A percentile compares a stretch with the other conserved stretches of the same genome.
These are phyloP conservation scores for Alternaria sp. DNA, from an alignment of 2,329 filamentous ascomycete species.

Conservation along the genomic window DNA sequence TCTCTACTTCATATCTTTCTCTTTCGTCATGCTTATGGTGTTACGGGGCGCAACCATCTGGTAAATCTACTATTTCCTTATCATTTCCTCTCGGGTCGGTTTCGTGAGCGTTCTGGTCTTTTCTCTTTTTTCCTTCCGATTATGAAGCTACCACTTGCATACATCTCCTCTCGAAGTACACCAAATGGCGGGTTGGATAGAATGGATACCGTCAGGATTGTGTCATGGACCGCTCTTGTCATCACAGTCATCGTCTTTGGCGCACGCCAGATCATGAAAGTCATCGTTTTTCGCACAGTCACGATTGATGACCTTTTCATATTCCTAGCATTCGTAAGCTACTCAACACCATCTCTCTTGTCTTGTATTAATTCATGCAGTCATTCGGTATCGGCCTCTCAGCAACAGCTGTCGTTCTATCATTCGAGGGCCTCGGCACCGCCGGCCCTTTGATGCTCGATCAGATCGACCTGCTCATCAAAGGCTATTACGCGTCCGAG, in stretches of 20 bases:
- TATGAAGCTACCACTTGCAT: slow-evolving; percentile 28
- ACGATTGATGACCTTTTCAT: slow-evolving; percentile 42
- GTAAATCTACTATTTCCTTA: slow-evolving; percentile 18
- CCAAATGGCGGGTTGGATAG: slow-evolving; percentile 23
- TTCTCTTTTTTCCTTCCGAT: background rate
- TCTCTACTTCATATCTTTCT: slow-evolving; percentile 3
- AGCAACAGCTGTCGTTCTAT: slow-evolving; percentile 33
- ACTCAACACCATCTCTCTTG: background rate
- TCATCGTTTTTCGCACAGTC: slow-evolving; percentile 32
- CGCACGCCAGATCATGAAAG: slow-evolving; percentile 38
- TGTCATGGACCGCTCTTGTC: slow-evolving; percentile 39
- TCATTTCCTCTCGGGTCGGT: slow-evolving; percentile 19
- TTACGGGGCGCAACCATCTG: background rate
- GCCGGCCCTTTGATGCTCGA: slow-evolving; percentile 22
- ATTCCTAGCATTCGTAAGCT: slow-evolving; percentile 41
- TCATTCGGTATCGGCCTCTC: slow-evolving; percentile 39
- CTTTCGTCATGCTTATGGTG: slow-evolving; percentile 19
- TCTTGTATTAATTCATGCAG: slow-evolving; percentile 26
- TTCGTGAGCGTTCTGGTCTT: slow-evolving; percentile 8
- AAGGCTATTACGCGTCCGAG: slow-evolving; percentile 45
- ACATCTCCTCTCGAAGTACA: slow-evolving; percentile 13
- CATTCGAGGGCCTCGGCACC: slow-evolving; percentile 37
- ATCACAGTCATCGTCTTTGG: slow-evolving; percentile 35
- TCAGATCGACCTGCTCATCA: slow-evolving; percentile 36
- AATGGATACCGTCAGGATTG: slow-evolving; percentile 30